Conservation (phyloP, 192 early-diverging fungal species). For the Ambispora gerdemannii region DNA sequence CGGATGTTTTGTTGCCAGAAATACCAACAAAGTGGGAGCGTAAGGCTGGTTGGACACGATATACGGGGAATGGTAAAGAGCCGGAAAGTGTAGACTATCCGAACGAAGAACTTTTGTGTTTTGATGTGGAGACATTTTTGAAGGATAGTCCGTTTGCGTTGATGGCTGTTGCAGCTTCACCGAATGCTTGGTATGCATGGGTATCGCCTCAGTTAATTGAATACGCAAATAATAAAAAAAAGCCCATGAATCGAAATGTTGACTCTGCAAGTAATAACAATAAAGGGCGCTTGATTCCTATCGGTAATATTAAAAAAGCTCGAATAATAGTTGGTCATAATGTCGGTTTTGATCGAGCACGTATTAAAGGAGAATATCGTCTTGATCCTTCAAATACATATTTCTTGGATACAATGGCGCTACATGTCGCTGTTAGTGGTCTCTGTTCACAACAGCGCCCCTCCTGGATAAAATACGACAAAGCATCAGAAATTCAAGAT, state of each 20-base stretch:
- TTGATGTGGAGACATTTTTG: conserved; percentile 85
- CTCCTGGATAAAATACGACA: conserved; percentile 70
- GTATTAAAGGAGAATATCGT: conserved; percentile 83
- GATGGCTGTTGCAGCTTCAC: conserved; percentile 76
- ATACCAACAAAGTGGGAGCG: conserved; percentile 53
- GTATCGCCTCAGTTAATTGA: conserved; percentile 69
- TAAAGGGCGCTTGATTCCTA: conserved; percentile 61
- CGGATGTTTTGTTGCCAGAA: conserved; percentile 33
- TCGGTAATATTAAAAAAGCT: conserved; percentile 45
- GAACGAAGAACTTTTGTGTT: conserved; percentile 66
- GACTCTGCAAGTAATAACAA: conserved; percentile 39
- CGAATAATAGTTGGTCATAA: conserved; percentile 86
- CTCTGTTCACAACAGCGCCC: conserved; percentile 86
- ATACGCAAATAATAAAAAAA: neutral
- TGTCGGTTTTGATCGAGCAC: conserved; percentile 86
- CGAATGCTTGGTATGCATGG: conserved; percentile 88
- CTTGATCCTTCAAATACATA: conserved; percentile 50
- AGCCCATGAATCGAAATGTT: neutral
- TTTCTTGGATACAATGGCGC: conserved; percentile 91
- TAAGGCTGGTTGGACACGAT: conserved; percentile 80
- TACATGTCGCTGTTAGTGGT: conserved; percentile 87
- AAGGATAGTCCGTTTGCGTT: conserved; percentile 68
- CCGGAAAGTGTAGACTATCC: conserved; percentile 47
- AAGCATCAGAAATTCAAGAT: conserved; percentile 49
- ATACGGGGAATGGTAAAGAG: conserved; percentile 48